A percentile compares a stretch with the other conserved stretches of the same genome.
These are phyloP conservation scores for Combretum micranthum DNA, from an alignment of 345 rosid species.

Conservation along the genomic window DNA sequence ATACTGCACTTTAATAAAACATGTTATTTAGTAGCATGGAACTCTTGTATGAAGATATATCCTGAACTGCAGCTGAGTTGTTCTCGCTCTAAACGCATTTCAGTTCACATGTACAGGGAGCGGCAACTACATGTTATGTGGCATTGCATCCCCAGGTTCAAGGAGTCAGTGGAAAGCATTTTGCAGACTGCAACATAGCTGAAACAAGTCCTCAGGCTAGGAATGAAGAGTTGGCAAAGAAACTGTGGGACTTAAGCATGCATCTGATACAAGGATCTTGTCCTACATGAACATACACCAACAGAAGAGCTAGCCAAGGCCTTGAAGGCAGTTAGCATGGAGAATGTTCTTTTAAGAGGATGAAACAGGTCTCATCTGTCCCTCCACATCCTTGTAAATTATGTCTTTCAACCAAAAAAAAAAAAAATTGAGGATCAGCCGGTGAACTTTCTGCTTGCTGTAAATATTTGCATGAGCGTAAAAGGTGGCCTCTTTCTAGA, in stretches of 20 bases:
- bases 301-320: no score
- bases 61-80: background rate
- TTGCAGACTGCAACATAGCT: slow-evolving; percentile 40
- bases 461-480: no score
- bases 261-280: background rate
- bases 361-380: no score
- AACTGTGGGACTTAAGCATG: slow-evolving; percentile 43
- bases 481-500: no score
- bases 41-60: background rate
- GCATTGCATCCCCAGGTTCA: slow-evolving; percentile 56
- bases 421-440: no score
- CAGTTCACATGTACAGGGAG: slow-evolving; percentile 34
- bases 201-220: slow-evolving; percentile 31
- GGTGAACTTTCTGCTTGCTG: no score
- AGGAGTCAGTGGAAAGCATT: slow-evolving; percentile 47
- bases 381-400: no score
- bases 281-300: no score
- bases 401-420: no score
- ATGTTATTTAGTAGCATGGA: background rate
- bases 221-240: slow-evolving; percentile 38
- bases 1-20: no score
- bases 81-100: background rate
- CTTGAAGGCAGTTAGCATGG: no score
- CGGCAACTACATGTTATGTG: slow-evolving; percentile 69
- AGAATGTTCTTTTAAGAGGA: no score